Percentiles rank a stretch among this genome's conserved stretches.
Evolutionary conservation across 163 green algal genomes (phyloP).

Genomic region (Coccomyxa subellipsoidea): DNA sequence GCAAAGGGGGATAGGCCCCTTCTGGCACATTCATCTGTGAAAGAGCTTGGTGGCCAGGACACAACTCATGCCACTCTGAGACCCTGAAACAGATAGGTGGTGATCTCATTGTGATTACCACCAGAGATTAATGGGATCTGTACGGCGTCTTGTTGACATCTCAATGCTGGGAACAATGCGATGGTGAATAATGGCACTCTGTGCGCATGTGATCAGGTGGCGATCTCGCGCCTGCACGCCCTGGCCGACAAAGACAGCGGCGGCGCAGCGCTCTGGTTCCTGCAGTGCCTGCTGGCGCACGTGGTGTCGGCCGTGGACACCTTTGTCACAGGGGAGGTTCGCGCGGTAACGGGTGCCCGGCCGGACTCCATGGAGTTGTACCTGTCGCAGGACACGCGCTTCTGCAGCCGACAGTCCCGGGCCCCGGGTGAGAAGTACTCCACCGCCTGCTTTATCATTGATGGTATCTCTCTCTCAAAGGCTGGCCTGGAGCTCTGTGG

Average conservation of each 20-base stretch:
- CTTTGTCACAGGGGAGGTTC: constrained; percentile 9
- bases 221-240: constrained; percentile 10
- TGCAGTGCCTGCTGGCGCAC: constrained; percentile 24
- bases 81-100: no score
- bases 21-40: no score
- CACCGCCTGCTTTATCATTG: background rate
- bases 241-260: constrained; percentile 14
- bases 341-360: background rate
- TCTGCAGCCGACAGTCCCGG: background rate
- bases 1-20: no score
- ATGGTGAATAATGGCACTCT: no score
- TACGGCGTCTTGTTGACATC: no score
- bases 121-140: no score
- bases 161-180: no score
- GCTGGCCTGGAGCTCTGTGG: background rate
- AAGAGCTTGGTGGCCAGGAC: no score
- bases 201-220: constrained; percentile 8
- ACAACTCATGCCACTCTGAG: no score
- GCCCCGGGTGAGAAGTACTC: background rate
- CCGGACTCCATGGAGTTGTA: constrained; percentile 7
- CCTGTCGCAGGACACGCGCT: background rate
- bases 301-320: constrained; percentile 9
- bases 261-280: constrained; percentile 9
- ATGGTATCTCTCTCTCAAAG: background rate
- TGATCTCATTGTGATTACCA: no score